These are phyloP conservation scores for Boechera stricta DNA, from an alignment of 345 rosid genomes.

Conservation along the genomic window DNA sequence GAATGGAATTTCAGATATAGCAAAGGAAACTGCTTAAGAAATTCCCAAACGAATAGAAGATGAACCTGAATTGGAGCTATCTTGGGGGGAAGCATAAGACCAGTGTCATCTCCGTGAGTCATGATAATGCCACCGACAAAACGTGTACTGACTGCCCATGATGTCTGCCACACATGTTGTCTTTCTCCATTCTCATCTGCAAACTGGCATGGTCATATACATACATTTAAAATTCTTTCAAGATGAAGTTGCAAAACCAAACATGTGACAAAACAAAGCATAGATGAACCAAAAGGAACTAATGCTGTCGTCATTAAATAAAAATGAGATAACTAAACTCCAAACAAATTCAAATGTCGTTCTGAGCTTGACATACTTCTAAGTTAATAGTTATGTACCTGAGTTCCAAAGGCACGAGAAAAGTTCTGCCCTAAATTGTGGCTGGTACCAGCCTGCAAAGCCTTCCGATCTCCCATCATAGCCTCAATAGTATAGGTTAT, in stretches of 20 bases:
- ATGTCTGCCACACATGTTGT: conserved; percentile 98
- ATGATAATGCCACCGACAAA: conserved; percentile 96
- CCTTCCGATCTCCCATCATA: conserved; percentile 99
- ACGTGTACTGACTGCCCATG: conserved; percentile 97
- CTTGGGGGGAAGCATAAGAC: conserved; percentile 91
- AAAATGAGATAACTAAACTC: background rate
- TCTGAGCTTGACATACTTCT: background rate
- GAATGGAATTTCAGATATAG: conserved; percentile 1
- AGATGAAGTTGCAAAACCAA: background rate
- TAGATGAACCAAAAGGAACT: conserved; percentile 6
- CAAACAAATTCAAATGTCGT: background rate
- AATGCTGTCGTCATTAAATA: background rate
- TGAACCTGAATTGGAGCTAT: conserved; percentile 87
- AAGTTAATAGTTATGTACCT: conserved; percentile 48
- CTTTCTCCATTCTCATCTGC: conserved; percentile 88
- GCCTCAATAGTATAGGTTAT: conserved; percentile 95
- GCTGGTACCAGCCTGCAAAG: conserved; percentile 94
- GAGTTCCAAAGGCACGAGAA: conserved; percentile 87
- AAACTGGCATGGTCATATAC: conserved; percentile 61
- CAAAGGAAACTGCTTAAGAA: conserved; percentile 1
- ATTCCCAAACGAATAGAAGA: conserved; percentile 2
- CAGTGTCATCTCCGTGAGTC: conserved; percentile 97
- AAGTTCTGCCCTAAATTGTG: conserved; percentile 95
- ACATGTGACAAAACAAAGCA: background rate
- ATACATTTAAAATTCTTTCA: conserved; percentile 17